These are phyloP conservation scores for Dendrothele bispora DNA, from an alignment of 768 basidiomycete species.

Conservation along the genomic window DNA sequence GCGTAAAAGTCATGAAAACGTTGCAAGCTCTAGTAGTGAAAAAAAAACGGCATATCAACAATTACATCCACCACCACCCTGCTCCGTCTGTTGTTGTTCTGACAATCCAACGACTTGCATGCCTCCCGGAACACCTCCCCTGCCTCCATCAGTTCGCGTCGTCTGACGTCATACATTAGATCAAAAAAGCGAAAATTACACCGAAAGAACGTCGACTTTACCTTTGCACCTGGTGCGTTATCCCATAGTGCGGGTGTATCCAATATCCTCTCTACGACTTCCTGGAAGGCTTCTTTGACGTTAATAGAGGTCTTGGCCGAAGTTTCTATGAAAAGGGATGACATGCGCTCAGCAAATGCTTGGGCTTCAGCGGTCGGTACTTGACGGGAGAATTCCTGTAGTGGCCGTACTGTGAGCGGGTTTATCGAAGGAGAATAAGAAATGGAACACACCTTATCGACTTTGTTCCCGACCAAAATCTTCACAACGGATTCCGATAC, in stretches of 20 bases:
- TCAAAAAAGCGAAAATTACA: neutral
- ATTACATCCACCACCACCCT: constrained; percentile 31
- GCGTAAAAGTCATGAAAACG: too few relatives aligned
- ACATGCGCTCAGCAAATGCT: constrained; percentile 79
- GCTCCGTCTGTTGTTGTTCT: constrained; percentile 17
- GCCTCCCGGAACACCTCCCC: constrained; percentile 50
- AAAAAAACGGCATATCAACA: too few relatives aligned
- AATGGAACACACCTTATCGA: constrained; percentile 69
- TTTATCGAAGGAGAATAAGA: neutral
- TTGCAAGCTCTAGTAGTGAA: too few relatives aligned
- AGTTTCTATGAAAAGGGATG: constrained; percentile 86
- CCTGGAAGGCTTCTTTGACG: constrained; percentile 56
- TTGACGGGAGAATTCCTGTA: constrained; percentile 86
- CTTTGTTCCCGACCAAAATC: constrained; percentile 93
- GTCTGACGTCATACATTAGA: neutral
- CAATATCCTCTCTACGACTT: constrained; percentile 51
- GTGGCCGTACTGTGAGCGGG: neutral
- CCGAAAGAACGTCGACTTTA: neutral
- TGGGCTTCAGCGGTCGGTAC: constrained; percentile 78
- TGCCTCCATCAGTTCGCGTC: constrained; percentile 34
- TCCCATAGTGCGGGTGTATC: constrained; percentile 85
- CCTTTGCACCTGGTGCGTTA: constrained; percentile 21
- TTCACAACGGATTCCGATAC: constrained; percentile 84
- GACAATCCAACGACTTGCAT: constrained; percentile 44
- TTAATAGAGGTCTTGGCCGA: constrained; percentile 90